These are phyloP conservation scores for Sarocladiaceae sp. DNA, from an alignment of 2,329 filamentous ascomycete species.

Conservation along the genomic window DNA sequence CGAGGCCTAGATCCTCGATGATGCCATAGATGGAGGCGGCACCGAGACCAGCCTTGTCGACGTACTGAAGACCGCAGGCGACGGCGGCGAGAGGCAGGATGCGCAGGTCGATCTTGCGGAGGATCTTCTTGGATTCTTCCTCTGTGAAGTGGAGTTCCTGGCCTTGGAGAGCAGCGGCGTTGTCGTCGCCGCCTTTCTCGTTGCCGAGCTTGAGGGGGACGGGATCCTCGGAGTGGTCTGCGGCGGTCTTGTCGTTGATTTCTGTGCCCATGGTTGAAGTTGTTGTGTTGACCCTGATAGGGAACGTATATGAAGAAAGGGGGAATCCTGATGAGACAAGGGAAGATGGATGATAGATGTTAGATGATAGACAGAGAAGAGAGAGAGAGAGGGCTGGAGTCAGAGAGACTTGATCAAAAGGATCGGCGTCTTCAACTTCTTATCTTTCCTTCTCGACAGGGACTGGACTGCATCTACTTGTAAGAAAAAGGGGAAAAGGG, in stretches of 20 bases:
- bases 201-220: neutral
- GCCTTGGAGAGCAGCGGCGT: neutral
- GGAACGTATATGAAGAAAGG: too few relatives aligned
- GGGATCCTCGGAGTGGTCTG: neutral
- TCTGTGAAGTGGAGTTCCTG: neutral
- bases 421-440: too few relatives aligned
- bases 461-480: too few relatives aligned
- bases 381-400: too few relatives aligned
- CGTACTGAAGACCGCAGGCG: constrained; percentile 7
- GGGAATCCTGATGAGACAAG: too few relatives aligned
- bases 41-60: constrained; percentile 9
- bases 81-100: constrained; percentile 6
- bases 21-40: constrained; percentile 8
- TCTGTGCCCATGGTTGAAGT: too few relatives aligned
- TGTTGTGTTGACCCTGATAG: too few relatives aligned
- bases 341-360: too few relatives aligned
- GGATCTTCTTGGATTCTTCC: constrained; percentile 2
- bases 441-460: too few relatives aligned
- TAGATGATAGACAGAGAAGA: too few relatives aligned
- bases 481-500: too few relatives aligned
- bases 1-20: constrained; percentile 2
- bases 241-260: neutral
- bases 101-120: constrained; percentile 5
- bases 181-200: neutral
- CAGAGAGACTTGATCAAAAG: too few relatives aligned